Conservation (phyloP, 2,329 filamentous ascomycete genomes). For the Sporothrix mexicana region DNA sequence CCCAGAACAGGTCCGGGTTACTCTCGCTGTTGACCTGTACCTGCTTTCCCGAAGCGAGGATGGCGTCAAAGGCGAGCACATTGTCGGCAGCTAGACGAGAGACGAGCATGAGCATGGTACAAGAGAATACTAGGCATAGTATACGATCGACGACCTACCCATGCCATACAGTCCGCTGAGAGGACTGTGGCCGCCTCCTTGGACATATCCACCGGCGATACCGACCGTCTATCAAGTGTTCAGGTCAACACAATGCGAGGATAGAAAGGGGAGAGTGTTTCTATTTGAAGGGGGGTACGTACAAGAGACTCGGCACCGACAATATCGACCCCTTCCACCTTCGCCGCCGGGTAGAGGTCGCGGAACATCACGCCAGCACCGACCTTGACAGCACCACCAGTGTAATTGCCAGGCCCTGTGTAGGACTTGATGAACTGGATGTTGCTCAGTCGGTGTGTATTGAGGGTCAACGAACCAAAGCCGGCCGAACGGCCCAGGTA, state of each 20-base stretch:
- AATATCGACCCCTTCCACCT: conserved; percentile 49
- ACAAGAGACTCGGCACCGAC: conserved; percentile 56
- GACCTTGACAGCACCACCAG: conserved; percentile 54
- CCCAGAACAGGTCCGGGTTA: conserved; percentile 64
- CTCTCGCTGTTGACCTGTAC: conserved; percentile 52
- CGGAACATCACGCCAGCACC: conserved; percentile 56
- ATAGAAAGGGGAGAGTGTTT: not conserved
- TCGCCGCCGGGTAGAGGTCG: conserved; percentile 51
- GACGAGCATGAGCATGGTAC: not conserved
- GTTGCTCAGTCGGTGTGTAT: conserved; percentile 58
- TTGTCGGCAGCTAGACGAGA: conserved; percentile 52
- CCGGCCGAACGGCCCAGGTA: conserved; percentile 66
- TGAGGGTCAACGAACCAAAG: conserved; percentile 61
- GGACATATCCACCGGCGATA: conserved; percentile 62
- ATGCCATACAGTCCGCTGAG: conserved; percentile 50
- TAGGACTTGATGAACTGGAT: conserved; percentile 50
- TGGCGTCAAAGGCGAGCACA: conserved; percentile 53
- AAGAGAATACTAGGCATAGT: not conserved
- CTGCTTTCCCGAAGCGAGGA: conserved; percentile 53
- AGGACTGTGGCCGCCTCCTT: conserved; percentile 56
- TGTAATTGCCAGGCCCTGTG: conserved; percentile 47
- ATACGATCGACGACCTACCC: conserved; percentile 23
- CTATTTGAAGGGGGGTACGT: not conserved
- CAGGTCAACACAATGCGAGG: not conserved
- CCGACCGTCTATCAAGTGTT: conserved; percentile 32